A percentile compares a stretch with the other conserved stretches of the same genome.
phyloP scores from a whole-genome alignment of 1,284 basidiomycete species.

The Chiua sp. region DNA sequence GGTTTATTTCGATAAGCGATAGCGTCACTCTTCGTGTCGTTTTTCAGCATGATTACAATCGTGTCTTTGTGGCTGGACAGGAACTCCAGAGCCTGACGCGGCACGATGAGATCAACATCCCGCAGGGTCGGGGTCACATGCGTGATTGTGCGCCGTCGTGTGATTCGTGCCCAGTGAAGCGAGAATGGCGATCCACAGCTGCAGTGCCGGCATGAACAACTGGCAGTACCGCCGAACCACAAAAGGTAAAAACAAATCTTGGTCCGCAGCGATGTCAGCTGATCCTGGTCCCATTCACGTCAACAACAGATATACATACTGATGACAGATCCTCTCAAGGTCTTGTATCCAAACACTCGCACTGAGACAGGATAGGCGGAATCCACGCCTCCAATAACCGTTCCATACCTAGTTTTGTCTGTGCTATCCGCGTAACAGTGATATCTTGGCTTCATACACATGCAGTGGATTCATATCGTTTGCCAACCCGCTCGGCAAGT shows the following conservation, averaged over 20 bases:
- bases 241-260: conserved; percentile 86
- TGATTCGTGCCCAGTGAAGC: conserved; percentile 73
- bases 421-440: too few species aligned
- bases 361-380: conserved; percentile 81
- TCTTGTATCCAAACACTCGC: conserved; percentile 85
- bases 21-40: conserved; percentile 68
- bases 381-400: conserved; percentile 83
- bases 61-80: conserved; percentile 82
- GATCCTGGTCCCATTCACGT: background rate
- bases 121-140: conserved; percentile 31
- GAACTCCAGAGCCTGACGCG: conserved; percentile 71
- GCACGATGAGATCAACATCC: background rate
- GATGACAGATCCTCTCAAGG: conserved; percentile 84
- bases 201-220: conserved; percentile 83
- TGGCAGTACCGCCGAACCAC: conserved; percentile 90
- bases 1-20: conserved; percentile 71
- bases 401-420: conserved; percentile 85
- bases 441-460: too few species aligned
- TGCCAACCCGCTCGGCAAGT: too few species aligned
- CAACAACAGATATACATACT: conserved; percentile 60
- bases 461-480: too few species aligned
- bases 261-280: conserved; percentile 53
- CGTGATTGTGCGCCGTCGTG: conserved; percentile 69
- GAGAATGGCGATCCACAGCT: conserved; percentile 75
- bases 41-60: conserved; percentile 78